These are phyloP conservation scores for Boeremia lycopersici DNA, from an alignment of 2,329 filamentous ascomycete genomes.

Conservation along the genomic window DNA sequence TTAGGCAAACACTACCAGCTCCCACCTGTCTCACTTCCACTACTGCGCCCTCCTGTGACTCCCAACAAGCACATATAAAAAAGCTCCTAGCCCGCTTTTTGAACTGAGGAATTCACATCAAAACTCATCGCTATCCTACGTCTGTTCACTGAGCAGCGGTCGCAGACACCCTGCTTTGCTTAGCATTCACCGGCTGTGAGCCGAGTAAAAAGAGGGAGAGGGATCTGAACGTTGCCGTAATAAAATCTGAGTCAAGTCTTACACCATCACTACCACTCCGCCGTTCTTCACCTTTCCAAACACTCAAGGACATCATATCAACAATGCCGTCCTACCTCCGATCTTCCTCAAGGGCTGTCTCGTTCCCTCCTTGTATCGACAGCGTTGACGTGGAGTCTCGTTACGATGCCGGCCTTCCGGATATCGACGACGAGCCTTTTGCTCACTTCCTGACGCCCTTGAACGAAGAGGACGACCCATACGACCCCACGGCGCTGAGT, in stretches of 20 bases:
- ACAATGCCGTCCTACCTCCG: conserved; percentile 46
- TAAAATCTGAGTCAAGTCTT: conserved; percentile 35
- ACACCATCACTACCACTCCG: conserved; percentile 31
- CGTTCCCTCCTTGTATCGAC: conserved; percentile 44
- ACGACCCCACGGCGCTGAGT: conserved; percentile 44
- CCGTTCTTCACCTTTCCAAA: conserved; percentile 25
- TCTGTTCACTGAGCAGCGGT: conserved; percentile 19
- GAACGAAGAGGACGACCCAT: conserved; percentile 50
- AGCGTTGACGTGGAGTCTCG: conserved; percentile 28
- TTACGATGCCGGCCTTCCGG: conserved; percentile 34
- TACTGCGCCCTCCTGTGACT: conserved; percentile 42
- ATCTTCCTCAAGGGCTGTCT: conserved; percentile 38
- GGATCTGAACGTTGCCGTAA: conserved; percentile 26
- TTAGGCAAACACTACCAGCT: conserved; percentile 38
- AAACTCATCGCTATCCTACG: conserved; percentile 25
- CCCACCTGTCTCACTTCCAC: conserved; percentile 36
- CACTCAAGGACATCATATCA: conserved; percentile 32
- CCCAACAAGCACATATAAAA: conserved; percentile 43
- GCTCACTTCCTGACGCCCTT: conserved; percentile 52
- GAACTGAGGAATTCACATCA: conserved; percentile 26
- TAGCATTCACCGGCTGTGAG: conserved; percentile 39
- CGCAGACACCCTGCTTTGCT: conserved; percentile 28
- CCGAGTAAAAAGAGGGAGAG: conserved; percentile 31
- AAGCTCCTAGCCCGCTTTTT: conserved; percentile 16
- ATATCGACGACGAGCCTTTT: conserved; percentile 53